A percentile compares a stretch with the other conserved stretches of the same genome.
phyloP scores from a whole-genome alignment of 805 yeast species.

The Monosporozyma aerobia region DNA sequence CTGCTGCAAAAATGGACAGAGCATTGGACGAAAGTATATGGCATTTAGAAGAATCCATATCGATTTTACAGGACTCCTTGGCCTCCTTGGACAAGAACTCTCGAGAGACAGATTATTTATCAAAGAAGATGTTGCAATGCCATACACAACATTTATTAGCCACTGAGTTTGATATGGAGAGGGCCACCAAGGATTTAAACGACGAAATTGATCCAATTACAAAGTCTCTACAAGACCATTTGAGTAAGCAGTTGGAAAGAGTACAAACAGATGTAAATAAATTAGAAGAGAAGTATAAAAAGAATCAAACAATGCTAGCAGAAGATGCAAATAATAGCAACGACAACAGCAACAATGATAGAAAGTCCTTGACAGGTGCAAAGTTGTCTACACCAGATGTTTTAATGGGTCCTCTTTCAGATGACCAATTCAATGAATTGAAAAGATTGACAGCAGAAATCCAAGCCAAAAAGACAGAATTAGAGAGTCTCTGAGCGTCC shows the following conservation, averaged over 20 bases:
- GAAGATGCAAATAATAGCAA: not conserved
- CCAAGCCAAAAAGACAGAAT: not conserved
- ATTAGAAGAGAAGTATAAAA: constrained; percentile 2
- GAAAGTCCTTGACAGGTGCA: constrained; percentile 6
- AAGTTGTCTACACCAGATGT: constrained; percentile 17
- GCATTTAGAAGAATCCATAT: constrained; percentile 16
- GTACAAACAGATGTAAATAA: constrained; percentile 24
- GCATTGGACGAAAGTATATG: constrained; percentile 17
- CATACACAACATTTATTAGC: constrained; percentile 24
- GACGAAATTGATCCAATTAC: constrained; percentile 28
- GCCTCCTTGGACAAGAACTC: constrained; percentile 12
- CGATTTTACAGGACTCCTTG: constrained; percentile 16
- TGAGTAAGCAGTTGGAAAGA: constrained; percentile 19
- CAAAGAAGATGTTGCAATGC: constrained; percentile 19
- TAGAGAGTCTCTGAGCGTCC: not conserved
- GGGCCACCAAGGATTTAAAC: constrained; percentile 25
- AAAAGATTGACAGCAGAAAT: constrained; percentile 19
- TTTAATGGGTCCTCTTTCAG: constrained; percentile 26
- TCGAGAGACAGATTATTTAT: constrained; percentile 15
- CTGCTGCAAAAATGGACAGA: constrained; percentile 14
- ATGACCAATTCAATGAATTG: constrained; percentile 25
- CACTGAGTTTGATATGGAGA: constrained; percentile 28
- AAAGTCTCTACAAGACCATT: constrained; percentile 18
- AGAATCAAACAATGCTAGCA: not conserved
- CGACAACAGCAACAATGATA: not conserved